Evolutionary conservation across 1,284 basidiomycete species (phyloP).

Genomic region (Ceratobasidium theobromae): DNA sequence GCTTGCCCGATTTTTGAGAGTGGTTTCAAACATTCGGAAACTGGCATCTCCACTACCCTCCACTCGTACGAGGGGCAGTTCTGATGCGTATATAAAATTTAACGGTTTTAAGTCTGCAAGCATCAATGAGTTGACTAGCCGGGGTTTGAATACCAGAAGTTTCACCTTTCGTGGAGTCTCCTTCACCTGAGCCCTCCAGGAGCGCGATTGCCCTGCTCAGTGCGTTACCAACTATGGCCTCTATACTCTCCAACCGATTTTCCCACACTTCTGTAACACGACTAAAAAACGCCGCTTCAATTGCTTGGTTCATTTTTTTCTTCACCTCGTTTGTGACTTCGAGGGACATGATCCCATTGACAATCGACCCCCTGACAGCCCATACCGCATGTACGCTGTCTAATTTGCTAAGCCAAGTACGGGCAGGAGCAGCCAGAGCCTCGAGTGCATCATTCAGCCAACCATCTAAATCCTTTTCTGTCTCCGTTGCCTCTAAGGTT

Average conservation of each 20-base stretch:
- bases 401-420: constrained; percentile 60
- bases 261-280: constrained; percentile 35
- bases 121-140: background rate
- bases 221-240: constrained; percentile 18
- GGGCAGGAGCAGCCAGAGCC: constrained; percentile 50
- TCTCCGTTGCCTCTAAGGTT: constrained; percentile 49
- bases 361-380: constrained; percentile 46
- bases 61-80: constrained; percentile 49
- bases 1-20: constrained; percentile 58
- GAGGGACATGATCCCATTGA: constrained; percentile 53
- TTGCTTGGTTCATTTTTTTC: constrained; percentile 48
- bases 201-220: constrained; percentile 5
- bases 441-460: constrained; percentile 63
- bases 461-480: constrained; percentile 49
- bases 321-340: constrained; percentile 46
- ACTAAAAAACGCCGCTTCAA: constrained; percentile 52
- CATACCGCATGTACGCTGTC: constrained; percentile 63
- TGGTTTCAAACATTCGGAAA: constrained; percentile 42
- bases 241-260: constrained; percentile 29
- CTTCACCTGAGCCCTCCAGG: background rate
- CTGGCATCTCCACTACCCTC: constrained; percentile 57
- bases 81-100: constrained; percentile 55
- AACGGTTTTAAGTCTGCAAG: constrained; percentile 53
- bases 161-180: constrained; percentile 14
- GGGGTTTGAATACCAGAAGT: constrained; percentile 36